Base-by-base conservation (phyloP, 2,329 filamentous ascomycete species). In the Erysiphe pulchra region DNA sequence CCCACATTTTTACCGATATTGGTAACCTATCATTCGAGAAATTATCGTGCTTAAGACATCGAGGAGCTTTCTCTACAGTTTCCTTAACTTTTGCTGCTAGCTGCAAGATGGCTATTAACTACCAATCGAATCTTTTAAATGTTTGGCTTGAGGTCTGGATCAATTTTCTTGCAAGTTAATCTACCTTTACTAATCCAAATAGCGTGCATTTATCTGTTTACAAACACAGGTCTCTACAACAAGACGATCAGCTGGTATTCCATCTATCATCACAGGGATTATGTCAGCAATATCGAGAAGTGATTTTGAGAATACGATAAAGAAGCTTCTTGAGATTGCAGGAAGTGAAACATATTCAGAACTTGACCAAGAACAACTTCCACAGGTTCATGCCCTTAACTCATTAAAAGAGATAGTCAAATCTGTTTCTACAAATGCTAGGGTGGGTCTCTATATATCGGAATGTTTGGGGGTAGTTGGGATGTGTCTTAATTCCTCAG, bases 351-450 rank as follows among this genome's bases (percentile, higher is more conserved):
- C 70, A 3, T 64, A 69, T 38, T 65, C 68, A 0, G 67, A 73
- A 48, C 32, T 28, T 0, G 73, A 77, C 47, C 73, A 69, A 30
- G 70, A 70, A 2, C 77, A 80, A 37, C 63, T 95, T 4, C 80
- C 85, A 0, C 87, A 98, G 60, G 90, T 98, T 0, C 90, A 98
- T 59, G 85, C 90, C 0, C 71, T 93, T 57, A 98, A 98, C 58
- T 93, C 82, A 49, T 65, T 98, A 47, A 90, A 90, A 57, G 85
- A 92, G 51, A 77, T 93, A 2, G 90, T 94, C 60, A 87, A 82
- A 47, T 85, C 78, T 52, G 83, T 84, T 0, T 73, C 75, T 44
- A 67, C 95, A 13, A 70, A 81, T 28, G 73, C 74, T 46, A 70
- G 71, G 45, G 80, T 83, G 0, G 83, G 92, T 54, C 65, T 66